These are phyloP conservation scores for Candida krabiensis DNA, from an alignment of 805 yeast species.

Conservation along the genomic window DNA sequence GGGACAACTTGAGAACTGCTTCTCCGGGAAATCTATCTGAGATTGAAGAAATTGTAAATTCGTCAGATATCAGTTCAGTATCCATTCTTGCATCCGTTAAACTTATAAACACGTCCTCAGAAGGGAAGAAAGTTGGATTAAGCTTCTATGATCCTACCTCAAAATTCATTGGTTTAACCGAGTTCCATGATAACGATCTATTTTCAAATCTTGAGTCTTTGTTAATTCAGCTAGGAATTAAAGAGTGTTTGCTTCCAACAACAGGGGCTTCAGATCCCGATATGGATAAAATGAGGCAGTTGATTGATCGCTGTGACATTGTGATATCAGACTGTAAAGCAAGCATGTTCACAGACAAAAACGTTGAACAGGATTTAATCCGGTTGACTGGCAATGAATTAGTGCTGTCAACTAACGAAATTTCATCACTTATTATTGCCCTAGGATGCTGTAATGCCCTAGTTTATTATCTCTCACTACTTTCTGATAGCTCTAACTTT, in stretches of 20 bases:
- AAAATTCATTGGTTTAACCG: slow-evolving; percentile 66
- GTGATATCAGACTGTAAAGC: slow-evolving; percentile 62
- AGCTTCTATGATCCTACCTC: slow-evolving; percentile 75
- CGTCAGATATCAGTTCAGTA: slow-evolving; percentile 35
- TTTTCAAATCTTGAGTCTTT: slow-evolving; percentile 85
- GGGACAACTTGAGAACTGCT: slow-evolving; percentile 60
- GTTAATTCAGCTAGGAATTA: slow-evolving; percentile 84
- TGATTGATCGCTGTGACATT: slow-evolving; percentile 76
- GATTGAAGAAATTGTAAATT: slow-evolving; percentile 66
- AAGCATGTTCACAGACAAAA: slow-evolving; percentile 59
- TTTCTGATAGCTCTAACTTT: slow-evolving; percentile 53
- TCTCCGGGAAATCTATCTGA: slow-evolving; percentile 89
- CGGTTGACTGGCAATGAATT: slow-evolving; percentile 63
- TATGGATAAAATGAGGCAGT: slow-evolving; percentile 61
- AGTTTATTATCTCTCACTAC: slow-evolving; percentile 63
- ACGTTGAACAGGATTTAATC: slow-evolving; percentile 75
- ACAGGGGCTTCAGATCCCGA: slow-evolving; percentile 47
- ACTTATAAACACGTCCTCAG: slow-evolving; percentile 37
- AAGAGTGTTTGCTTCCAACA: slow-evolving; percentile 69
- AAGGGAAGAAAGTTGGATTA: slow-evolving; percentile 65
- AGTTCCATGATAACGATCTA: slow-evolving; percentile 84
- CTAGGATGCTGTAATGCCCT: slow-evolving; percentile 68
- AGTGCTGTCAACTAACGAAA: slow-evolving; percentile 55
- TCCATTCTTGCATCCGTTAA: slow-evolving; percentile 57
- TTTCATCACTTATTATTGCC: slow-evolving; percentile 49